Evolutionary conservation across 192 early-diverging fungal species (phyloP).

Genomic region (Umbelopsis vinacea): DNA sequence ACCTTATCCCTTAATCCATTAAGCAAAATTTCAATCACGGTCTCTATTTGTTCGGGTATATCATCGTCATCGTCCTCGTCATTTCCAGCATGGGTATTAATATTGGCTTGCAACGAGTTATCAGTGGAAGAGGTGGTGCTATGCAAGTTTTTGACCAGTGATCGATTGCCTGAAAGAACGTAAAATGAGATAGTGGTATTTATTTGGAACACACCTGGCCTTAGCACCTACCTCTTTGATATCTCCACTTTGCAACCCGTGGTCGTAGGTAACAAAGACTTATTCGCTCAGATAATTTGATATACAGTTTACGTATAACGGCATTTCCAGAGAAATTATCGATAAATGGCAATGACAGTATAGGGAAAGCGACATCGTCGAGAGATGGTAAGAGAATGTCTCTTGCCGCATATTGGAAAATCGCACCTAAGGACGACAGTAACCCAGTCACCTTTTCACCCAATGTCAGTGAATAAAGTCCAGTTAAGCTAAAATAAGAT

Average conservation of each 20-base stretch:
- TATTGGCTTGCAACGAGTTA: background rate
- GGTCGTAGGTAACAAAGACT: constrained; percentile 82
- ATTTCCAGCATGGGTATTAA: constrained; percentile 15
- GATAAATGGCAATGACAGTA: constrained; percentile 48
- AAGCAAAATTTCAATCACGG: constrained; percentile 82
- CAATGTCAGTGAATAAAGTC: background rate
- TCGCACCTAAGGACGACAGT: constrained; percentile 63
- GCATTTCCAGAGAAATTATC: constrained; percentile 68
- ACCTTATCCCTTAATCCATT: constrained; percentile 81
- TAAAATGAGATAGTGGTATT: background rate
- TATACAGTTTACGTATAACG: constrained; percentile 76
- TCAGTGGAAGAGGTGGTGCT: background rate
- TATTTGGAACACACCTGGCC: background rate
- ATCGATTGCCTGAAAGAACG: constrained; percentile 46
- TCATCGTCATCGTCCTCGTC: constrained; percentile 70
- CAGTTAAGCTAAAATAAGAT: background rate
- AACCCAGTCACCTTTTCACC: constrained; percentile 58
- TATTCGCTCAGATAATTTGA: constrained; percentile 85
- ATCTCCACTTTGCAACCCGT: constrained; percentile 68
- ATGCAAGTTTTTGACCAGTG: constrained; percentile 58
- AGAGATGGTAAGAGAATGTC: constrained; percentile 62
- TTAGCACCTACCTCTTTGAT: constrained; percentile 59
- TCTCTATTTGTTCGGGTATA: constrained; percentile 83
- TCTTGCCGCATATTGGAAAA: constrained; percentile 74
- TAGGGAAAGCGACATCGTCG: constrained; percentile 43